Percentiles rank a stretch among this genome's conserved stretches.
These are phyloP conservation scores for Heterobasidion irregulare DNA, from an alignment of 1,284 basidiomycete genomes.

Conservation along the genomic window DNA sequence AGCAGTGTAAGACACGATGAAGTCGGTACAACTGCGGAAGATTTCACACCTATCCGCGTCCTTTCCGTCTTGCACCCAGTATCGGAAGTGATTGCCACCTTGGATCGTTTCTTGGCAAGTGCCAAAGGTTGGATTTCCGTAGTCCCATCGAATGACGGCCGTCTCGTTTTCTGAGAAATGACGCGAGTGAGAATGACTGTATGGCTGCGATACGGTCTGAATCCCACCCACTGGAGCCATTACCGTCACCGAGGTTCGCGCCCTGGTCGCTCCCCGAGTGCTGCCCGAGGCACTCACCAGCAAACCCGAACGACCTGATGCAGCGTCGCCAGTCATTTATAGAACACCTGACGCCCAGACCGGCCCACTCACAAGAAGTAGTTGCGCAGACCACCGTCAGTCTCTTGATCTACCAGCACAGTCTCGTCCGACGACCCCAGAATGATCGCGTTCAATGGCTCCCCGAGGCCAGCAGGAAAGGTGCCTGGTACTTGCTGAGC, in stretches of 20 bases:
- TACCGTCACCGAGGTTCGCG: slow-evolving; percentile 83
- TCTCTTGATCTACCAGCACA: slow-evolving; percentile 58
- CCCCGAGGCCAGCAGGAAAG: slow-evolving; percentile 71
- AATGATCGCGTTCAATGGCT: slow-evolving; percentile 86
- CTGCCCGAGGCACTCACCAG: slow-evolving; percentile 80
- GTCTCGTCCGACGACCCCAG: slow-evolving; percentile 71
- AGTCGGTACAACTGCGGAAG: neutral
- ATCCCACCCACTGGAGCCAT: slow-evolving; percentile 47
- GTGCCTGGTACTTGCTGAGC: slow-evolving; percentile 49
- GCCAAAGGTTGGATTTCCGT: slow-evolving; percentile 67
- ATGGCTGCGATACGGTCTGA: neutral
- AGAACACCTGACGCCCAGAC: neutral
- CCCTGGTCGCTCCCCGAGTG: slow-evolving; percentile 63
- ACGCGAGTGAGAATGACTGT: neutral
- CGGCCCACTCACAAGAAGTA: slow-evolving; percentile 52
- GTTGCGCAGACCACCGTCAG: slow-evolving; percentile 72
- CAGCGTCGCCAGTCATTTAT: neutral
- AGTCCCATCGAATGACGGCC: slow-evolving; percentile 75
- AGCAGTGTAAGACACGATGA: neutral
- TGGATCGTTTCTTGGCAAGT: slow-evolving; percentile 80
- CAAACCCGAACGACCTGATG: slow-evolving; percentile 49
- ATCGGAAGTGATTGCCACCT: slow-evolving; percentile 88
- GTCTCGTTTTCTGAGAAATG: slow-evolving; percentile 58
- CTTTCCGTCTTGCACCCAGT: slow-evolving; percentile 77
- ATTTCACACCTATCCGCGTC: slow-evolving; percentile 42